phyloP scores from a whole-genome alignment of 495 filamentous ascomycete species.

The Trichoderma asperelloides region DNA sequence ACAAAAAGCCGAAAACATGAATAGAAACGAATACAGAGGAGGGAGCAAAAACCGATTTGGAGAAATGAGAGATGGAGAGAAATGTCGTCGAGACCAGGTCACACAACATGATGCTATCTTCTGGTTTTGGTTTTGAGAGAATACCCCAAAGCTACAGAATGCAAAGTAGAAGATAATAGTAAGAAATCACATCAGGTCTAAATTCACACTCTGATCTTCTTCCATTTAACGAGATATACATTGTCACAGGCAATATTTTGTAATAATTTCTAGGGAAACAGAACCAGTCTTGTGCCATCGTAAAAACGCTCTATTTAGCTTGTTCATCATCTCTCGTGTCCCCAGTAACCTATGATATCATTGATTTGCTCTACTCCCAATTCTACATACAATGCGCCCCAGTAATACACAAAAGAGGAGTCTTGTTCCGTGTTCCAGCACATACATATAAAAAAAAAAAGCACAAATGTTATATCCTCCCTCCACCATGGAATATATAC shows the following conservation, averaged over 20 bases:
- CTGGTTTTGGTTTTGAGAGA: not conserved
- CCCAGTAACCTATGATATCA: not conserved
- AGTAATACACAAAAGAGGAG: not conserved
- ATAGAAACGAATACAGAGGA: not conserved
- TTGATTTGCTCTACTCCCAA: not conserved
- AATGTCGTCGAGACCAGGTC: not conserved
- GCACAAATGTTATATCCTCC: not conserved
- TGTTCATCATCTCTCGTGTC: not conserved
- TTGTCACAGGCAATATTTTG: too few relatives aligned
- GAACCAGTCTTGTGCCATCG: too few relatives aligned
- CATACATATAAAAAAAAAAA: not conserved
- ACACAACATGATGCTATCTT: not conserved
- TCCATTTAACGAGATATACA: not conserved
- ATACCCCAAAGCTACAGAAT: not conserved
- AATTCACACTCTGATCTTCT: not conserved
- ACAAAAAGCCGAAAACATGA: not conserved
- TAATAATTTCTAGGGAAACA: too few relatives aligned
- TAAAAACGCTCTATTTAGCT: not conserved
- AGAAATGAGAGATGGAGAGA: not conserved
- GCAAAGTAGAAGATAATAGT: not conserved
- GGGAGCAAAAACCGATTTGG: not conserved
- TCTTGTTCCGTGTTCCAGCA: not conserved
- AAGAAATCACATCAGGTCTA: not conserved
- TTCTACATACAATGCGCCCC: slow-evolving; percentile 1
- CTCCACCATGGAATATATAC: not conserved